Base-by-base conservation (phyloP, 257 asterid genomes). In the Echium plantagineum region DNA sequence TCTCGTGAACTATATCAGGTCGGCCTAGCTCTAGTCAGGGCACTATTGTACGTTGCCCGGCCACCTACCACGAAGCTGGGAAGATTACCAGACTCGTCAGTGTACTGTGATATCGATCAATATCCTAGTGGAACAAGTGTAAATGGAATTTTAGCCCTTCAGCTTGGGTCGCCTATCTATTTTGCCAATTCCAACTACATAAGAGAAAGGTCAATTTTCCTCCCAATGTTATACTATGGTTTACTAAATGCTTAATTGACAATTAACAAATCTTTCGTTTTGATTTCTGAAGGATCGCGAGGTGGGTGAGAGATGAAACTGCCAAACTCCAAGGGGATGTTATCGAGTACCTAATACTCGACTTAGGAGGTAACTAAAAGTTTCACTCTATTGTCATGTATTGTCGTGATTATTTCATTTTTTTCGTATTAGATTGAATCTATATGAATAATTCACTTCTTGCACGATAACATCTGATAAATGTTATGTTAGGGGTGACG, bases 1-100 rank as follows among this genome's bases (percentile, higher is more conserved):
- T 2, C 32, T 28, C 32, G 32, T 28, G 3, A 12, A 55, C 59
- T 21, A 4, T 28, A 59, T 13, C 65, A 86, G 94, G 84, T 85
- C 0, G 94, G 94, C 20, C 75, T 91, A 5, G 77, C 94, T 8
- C 19, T 91, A 30, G 26, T 88, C 5, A 74, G 97, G 20, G 87
- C 94, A 30, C 53, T 91, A 58, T 20, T 91, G 61, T 85, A 85
- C 64, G 58, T 86, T 48, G 95, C 97, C 0, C 67, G 98, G 63
- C 97, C 98, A 13, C 73, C 86, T 0, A 78, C 86, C 1, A 84
- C 94, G 82, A 85, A 83, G 80, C 94, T 91, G 4, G 97, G 88
- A 17, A 84, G 75, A 12, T 55, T 88, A 21, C 77, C 82, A 0
- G 77, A 76, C 18, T 57, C 87, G 0, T 62, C 71, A 47, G 46